Percentiles rank a stretch among this genome's conserved stretches.
Conservation (phyloP, 352 stramenopile genomes). For the Thraustotheca clavata region DNA sequence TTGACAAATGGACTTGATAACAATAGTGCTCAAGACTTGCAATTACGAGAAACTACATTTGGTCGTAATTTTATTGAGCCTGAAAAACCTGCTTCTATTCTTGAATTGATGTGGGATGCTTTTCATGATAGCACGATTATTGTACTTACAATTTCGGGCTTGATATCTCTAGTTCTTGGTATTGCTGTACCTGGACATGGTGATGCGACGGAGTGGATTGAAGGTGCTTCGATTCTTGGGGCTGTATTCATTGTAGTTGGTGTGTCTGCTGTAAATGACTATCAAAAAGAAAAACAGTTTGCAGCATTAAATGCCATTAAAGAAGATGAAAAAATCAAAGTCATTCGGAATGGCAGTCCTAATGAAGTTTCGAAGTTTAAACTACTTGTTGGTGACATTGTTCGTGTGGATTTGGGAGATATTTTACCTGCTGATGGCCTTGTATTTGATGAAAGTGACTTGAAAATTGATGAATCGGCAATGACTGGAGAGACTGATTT, state of each 20-base stretch:
- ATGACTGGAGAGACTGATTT: constrained; percentile 88
- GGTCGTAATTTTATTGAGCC: constrained; percentile 57
- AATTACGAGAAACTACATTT: constrained; percentile 37
- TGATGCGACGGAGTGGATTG: constrained; percentile 56
- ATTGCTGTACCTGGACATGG: constrained; percentile 37
- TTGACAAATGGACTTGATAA: constrained; percentile 41
- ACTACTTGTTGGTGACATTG: constrained; percentile 86
- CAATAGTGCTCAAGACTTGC: constrained; percentile 31
- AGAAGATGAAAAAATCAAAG: constrained; percentile 72
- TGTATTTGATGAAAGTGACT: constrained; percentile 71
- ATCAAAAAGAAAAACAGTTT: constrained; percentile 89
- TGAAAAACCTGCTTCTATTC: constrained; percentile 41
- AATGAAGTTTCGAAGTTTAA: constrained; percentile 59
- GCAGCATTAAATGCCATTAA: constrained; percentile 67
- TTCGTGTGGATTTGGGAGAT: constrained; percentile 76
- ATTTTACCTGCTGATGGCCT: constrained; percentile 86
- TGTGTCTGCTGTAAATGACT: constrained; percentile 85
- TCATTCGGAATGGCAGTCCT: constrained; percentile 49
- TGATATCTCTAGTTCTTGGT: constrained; percentile 73
- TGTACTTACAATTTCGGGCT: constrained; percentile 76
- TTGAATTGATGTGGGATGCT: constrained; percentile 83
- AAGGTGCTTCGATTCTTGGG: constrained; percentile 84
- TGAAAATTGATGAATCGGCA: constrained; percentile 85
- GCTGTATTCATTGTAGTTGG: constrained; percentile 82
- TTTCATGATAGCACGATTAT: constrained; percentile 88